A percentile compares a stretch with the other conserved stretches of the same genome.
Conservation (phyloP, 208 protist genomes). For the Acanthamoeba healyi region DNA sequence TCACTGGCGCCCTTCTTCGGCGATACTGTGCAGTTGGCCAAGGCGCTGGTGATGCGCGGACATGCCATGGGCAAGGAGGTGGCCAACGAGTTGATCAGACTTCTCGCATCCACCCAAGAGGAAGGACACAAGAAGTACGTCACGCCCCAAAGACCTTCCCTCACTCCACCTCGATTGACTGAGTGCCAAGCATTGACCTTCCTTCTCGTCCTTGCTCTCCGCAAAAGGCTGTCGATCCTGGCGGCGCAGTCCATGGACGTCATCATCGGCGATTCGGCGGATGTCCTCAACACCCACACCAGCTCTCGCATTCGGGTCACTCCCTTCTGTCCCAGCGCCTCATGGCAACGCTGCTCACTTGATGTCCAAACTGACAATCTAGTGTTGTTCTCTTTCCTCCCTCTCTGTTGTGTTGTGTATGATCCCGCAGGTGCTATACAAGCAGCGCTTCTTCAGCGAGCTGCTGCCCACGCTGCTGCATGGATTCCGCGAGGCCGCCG, state of each 20-base stretch:
- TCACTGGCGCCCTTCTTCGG: background rate
- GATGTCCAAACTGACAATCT: background rate
- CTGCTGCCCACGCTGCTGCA: conserved; percentile 42
- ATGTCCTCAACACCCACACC: conserved; percentile 31
- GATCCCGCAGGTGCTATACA: conserved; percentile 26
- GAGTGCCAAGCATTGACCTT: no score
- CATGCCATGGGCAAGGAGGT: conserved; percentile 49
- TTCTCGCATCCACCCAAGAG: conserved; percentile 13
- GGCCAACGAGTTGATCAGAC: background rate
- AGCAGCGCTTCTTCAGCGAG: conserved; percentile 67
- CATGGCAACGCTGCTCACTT: no score
- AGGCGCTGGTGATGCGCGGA: conserved; percentile 57
- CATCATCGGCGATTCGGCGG: background rate
- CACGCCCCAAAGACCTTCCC: no score
- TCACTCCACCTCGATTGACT: no score
- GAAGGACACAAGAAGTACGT: conserved; percentile 37
- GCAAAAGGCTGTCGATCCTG: background rate
- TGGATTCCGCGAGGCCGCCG: background rate
- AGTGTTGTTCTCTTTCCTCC: background rate
- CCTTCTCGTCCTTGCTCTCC: no score
- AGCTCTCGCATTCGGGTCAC: conserved; percentile 22
- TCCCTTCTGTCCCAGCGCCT: background rate
- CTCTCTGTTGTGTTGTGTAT: no score
- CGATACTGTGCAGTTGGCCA: background rate
- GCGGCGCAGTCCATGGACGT: conserved; percentile 45